phyloP scores from a whole-genome alignment of 2,329 filamentous ascomycete species.

The Colletotrichum musae region DNA sequence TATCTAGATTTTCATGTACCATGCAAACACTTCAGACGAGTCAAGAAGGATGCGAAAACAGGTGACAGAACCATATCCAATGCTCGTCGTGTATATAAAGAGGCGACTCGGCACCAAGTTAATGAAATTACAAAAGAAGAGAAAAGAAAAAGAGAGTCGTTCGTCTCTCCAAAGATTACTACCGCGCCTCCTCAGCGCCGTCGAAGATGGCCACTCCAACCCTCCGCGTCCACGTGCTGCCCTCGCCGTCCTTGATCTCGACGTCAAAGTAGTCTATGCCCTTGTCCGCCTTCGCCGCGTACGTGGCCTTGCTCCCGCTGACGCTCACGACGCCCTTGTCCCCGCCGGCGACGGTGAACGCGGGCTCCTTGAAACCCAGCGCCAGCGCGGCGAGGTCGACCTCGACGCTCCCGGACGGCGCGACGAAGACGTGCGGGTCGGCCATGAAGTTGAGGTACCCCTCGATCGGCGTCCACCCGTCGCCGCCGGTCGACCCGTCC shows the following conservation, averaged over 20 bases:
- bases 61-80: background rate
- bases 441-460: conserved; percentile 54
- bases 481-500: conserved; percentile 50
- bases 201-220: conserved; percentile 43
- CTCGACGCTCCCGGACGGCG: conserved; percentile 43
- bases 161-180: background rate
- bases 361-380: conserved; percentile 42
- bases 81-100: background rate
- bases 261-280: conserved; percentile 42
- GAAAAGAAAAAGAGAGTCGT: background rate
- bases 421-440: conserved; percentile 50
- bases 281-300: conserved; percentile 37
- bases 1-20: background rate
- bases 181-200: conserved; percentile 11
- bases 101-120: background rate
- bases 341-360: conserved; percentile 34
- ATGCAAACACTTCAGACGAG: background rate
- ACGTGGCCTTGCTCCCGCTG: conserved; percentile 34
- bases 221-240: conserved; percentile 42
- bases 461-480: conserved; percentile 50
- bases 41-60: background rate
- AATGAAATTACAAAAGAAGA: conserved; percentile 4
- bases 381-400: conserved; percentile 47
- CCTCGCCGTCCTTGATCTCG: conserved; percentile 42
- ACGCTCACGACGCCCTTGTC: conserved; percentile 41